A percentile compares a stretch with the other conserved stretches of the same genome.
phyloP scores from a whole-genome alignment of 257 asterid genomes.

The Penstemon newberryi region DNA sequence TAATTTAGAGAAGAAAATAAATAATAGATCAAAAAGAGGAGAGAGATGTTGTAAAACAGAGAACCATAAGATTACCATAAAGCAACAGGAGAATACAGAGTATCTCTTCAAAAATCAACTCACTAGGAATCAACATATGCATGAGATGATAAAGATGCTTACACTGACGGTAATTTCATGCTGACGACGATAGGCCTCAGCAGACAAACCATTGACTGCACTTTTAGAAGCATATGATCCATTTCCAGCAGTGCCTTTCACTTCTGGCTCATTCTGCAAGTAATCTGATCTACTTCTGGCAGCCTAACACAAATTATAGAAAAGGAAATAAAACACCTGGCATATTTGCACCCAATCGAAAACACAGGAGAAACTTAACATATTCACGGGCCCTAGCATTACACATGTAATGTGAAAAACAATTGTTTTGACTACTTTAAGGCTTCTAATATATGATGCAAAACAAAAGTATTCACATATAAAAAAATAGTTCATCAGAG shows the following conservation, averaged over 20 bases:
- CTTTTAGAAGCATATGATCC: conserved; percentile 44
- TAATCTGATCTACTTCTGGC: conserved; percentile 45
- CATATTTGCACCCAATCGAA: neutral
- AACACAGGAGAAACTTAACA: neutral
- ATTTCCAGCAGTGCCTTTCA: conserved; percentile 35
- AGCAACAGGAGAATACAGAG: too few species aligned
- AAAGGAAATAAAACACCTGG: neutral
- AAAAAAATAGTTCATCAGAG: neutral
- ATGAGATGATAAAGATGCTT: conserved; percentile 32
- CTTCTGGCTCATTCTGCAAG: conserved; percentile 41
- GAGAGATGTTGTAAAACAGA: neutral
- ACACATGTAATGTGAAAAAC: neutral
- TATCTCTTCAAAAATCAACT: neutral
- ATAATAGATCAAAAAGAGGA: conserved; percentile 2
- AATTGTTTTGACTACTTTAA: neutral
- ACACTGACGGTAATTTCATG: conserved; percentile 89
- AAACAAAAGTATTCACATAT: neutral
- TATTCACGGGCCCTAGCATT: neutral
- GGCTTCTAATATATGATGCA: neutral
- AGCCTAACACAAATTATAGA: conserved; percentile 40
- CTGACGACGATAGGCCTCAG: conserved; percentile 63
- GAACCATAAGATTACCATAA: neutral
- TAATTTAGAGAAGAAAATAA: conserved; percentile 22
- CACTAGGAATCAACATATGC: neutral
- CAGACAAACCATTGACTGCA: conserved; percentile 51